Conservation (phyloP, 1,284 basidiomycete species). For the Puccinia horiana region DNA sequence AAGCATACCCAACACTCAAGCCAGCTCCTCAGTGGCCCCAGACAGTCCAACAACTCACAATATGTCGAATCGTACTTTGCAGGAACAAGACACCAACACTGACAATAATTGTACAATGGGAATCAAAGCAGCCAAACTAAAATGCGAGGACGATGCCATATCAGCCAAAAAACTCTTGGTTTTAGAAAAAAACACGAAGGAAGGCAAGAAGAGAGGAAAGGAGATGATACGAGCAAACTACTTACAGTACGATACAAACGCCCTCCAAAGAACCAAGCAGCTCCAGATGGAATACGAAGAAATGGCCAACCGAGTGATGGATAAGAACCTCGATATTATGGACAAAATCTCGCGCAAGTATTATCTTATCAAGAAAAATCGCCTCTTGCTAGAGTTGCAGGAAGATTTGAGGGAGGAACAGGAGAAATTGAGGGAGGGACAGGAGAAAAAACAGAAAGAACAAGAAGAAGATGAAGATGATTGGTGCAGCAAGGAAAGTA, state of each 20-base stretch:
- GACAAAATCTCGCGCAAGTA: background rate
- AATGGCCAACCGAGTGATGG: background rate
- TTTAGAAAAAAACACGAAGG: background rate
- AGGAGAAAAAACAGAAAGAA: too few species aligned
- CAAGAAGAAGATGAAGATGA: too few species aligned
- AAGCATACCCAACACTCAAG: too few species aligned
- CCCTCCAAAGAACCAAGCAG: background rate
- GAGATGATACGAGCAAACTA: background rate
- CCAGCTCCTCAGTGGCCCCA: background rate
- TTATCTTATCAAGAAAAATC: background rate
- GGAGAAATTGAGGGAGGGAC: too few species aligned
- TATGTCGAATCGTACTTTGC: too few species aligned
- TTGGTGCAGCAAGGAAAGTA: too few species aligned
- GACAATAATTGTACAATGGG: background rate
- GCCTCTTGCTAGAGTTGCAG: background rate
- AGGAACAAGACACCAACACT: background rate
- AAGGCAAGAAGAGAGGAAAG: background rate
- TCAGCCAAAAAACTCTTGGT: constrained; percentile 1
- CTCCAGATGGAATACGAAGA: background rate
- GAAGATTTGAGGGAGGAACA: too few species aligned
- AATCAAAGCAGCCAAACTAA: background rate
- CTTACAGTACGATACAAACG: background rate
- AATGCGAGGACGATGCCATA: background rate
- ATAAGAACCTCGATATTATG: background rate
- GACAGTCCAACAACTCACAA: background rate